Percentiles rank a stretch among this genome's conserved stretches.
Evolutionary conservation across 1,139 yeast species (phyloP).

Genomic region (Sugiyamaella neomexicana): DNA sequence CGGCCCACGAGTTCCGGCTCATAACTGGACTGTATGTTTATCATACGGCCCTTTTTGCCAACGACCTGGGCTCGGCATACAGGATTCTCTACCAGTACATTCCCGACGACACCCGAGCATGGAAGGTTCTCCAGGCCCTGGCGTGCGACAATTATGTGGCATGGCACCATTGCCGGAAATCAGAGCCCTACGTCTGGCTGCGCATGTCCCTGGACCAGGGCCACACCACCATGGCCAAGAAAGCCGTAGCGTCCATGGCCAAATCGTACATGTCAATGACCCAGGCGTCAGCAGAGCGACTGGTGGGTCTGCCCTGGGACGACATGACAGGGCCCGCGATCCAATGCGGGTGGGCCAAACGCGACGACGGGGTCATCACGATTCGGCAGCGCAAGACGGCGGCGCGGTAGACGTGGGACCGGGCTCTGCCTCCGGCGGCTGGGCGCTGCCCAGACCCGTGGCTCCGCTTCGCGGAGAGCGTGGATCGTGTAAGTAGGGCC

Average conservation of each 20-base stretch:
- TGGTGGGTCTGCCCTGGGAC: slow-evolving; percentile 24
- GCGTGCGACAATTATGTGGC: slow-evolving; percentile 21
- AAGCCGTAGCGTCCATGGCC: slow-evolving; percentile 22
- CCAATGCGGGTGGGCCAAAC: slow-evolving; percentile 5
- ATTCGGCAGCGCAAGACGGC: slow-evolving; percentile 11
- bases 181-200: slow-evolving; percentile 20
- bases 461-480: not conserved
- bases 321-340: not conserved
- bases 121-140: slow-evolving; percentile 23
- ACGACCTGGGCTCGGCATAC: slow-evolving; percentile 23
- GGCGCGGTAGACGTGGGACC: not conserved
- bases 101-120: slow-evolving; percentile 16
- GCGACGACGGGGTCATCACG: not conserved
- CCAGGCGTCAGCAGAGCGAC: slow-evolving; percentile 18
- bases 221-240: slow-evolving; percentile 12
- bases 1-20: slow-evolving; percentile 19
- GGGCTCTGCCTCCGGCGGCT: slow-evolving; percentile 9
- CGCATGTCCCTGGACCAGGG: slow-evolving; percentile 19
- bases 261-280: slow-evolving; percentile 25
- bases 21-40: slow-evolving; percentile 24
- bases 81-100: slow-evolving; percentile 10
- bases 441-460: slow-evolving; percentile 10
- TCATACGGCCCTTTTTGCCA: slow-evolving; percentile 24
- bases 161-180: slow-evolving; percentile 20
- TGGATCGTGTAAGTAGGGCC: too few relatives aligned